These are phyloP conservation scores for Nakataea oryzae DNA, from an alignment of 2,329 filamentous ascomycete genomes.

Conservation along the genomic window DNA sequence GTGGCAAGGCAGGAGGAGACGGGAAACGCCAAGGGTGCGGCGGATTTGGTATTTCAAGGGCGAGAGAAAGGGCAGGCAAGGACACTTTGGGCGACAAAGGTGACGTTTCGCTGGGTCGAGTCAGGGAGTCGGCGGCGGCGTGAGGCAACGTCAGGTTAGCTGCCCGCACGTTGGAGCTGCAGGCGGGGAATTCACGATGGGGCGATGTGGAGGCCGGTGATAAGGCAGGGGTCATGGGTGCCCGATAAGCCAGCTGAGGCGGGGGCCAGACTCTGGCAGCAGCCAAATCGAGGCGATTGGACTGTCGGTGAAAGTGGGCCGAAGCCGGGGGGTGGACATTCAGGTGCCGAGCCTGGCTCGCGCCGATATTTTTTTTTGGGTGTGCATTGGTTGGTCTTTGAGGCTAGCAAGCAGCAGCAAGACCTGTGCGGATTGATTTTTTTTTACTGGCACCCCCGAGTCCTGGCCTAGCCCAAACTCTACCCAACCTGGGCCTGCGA, in stretches of 20 bases:
- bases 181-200: not conserved
- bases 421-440: too few species aligned
- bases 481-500: too few species aligned
- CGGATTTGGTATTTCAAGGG: not conserved
- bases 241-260: not conserved
- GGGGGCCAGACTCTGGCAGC: not conserved
- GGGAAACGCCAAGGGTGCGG: too few species aligned
- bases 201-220: not conserved
- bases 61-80: not conserved
- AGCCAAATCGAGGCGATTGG: not conserved
- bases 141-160: not conserved
- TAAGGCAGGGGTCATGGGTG: not conserved
- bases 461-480: too few species aligned
- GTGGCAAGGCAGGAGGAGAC: not conserved
- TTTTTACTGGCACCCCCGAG: too few species aligned
- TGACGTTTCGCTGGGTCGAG: not conserved
- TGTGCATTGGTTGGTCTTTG: too few species aligned
- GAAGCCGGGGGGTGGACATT: not conserved
- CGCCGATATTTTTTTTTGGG: too few species aligned
- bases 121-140: not conserved
- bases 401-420: too few species aligned
- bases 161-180: not conserved
- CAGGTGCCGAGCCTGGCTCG: not conserved
- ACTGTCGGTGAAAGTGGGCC: not conserved
- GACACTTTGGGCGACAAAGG: not conserved